These are phyloP conservation scores for Pleurotus tuber-regium DNA, from an alignment of 768 basidiomycete species.

Conservation along the genomic window DNA sequence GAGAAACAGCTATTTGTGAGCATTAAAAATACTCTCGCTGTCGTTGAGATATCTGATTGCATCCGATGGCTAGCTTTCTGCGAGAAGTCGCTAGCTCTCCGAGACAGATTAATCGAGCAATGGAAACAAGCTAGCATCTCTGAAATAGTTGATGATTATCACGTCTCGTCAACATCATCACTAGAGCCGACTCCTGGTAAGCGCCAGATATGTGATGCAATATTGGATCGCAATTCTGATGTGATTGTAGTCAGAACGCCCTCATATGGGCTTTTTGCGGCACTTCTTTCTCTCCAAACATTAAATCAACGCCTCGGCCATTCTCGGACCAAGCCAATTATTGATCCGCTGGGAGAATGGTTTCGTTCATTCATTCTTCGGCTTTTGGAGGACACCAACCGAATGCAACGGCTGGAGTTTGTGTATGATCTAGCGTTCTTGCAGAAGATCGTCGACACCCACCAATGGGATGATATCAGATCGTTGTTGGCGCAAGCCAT, in stretches of 20 bases:
- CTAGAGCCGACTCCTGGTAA: background rate
- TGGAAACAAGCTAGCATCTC: conserved; percentile 52
- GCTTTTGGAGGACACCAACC: background rate
- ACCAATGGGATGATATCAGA: conserved; percentile 26
- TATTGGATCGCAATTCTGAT: background rate
- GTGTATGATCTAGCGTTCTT: conserved; percentile 51
- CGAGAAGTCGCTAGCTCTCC: conserved; percentile 35
- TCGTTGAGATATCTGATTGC: conserved; percentile 6
- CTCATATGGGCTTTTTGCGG: conserved; percentile 45
- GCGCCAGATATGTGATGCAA: background rate
- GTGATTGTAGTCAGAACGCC: conserved; percentile 14
- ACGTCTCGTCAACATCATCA: background rate
- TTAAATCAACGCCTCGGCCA: conserved; percentile 57
- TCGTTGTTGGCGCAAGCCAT: conserved; percentile 27
- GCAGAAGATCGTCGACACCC: conserved; percentile 35
- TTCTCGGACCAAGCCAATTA: conserved; percentile 19
- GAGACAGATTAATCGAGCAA: conserved; percentile 43
- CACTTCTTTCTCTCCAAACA: conserved; percentile 51
- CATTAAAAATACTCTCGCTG: background rate
- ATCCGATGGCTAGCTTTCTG: conserved; percentile 44
- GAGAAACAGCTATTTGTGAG: conserved; percentile 26
- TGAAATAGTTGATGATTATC: conserved; percentile 26
- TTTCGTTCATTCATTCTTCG: conserved; percentile 2
- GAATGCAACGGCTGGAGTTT: background rate
- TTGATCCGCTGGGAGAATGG: background rate